Evolutionary conservation across 1,284 basidiomycete genomes (phyloP).

Genomic region (Xanthoconium separans): DNA sequence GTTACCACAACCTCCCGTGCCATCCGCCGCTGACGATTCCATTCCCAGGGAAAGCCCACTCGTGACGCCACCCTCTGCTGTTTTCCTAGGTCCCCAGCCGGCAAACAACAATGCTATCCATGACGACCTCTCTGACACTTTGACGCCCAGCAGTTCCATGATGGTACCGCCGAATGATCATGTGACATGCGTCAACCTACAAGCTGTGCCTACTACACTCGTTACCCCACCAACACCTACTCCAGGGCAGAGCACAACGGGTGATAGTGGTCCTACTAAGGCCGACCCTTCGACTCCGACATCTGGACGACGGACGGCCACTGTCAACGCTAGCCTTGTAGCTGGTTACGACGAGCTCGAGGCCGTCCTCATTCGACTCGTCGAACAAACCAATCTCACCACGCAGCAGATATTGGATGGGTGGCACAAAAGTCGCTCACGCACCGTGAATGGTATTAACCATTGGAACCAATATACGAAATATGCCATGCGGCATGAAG

Average conservation of each 20-base stretch:
- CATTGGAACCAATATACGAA: conserved; percentile 1
- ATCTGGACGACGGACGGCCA: not conserved
- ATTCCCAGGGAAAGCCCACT: too few relatives aligned
- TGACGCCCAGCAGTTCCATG: not conserved
- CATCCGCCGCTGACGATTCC: too few relatives aligned
- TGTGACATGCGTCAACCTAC: not conserved
- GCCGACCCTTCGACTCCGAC: not conserved
- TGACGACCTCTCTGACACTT: too few relatives aligned
- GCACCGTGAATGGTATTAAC: not conserved
- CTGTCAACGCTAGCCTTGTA: too few relatives aligned
- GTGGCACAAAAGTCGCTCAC: not conserved
- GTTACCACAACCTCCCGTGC: too few relatives aligned
- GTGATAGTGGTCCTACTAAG: not conserved
- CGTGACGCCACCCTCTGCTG: too few relatives aligned
- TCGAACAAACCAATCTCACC: not conserved
- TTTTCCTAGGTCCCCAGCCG: too few relatives aligned
- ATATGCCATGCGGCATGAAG: not conserved
- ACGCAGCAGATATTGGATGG: not conserved
- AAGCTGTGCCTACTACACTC: not conserved
- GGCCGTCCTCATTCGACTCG: not conserved
- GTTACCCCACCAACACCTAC: not conserved
- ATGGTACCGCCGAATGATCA: not conserved
- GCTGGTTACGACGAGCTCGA: not conserved
- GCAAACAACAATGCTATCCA: too few relatives aligned
- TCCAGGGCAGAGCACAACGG: not conserved